Conservation (phyloP, 345 rosid genomes). For the Lepidium didymum region DNA sequence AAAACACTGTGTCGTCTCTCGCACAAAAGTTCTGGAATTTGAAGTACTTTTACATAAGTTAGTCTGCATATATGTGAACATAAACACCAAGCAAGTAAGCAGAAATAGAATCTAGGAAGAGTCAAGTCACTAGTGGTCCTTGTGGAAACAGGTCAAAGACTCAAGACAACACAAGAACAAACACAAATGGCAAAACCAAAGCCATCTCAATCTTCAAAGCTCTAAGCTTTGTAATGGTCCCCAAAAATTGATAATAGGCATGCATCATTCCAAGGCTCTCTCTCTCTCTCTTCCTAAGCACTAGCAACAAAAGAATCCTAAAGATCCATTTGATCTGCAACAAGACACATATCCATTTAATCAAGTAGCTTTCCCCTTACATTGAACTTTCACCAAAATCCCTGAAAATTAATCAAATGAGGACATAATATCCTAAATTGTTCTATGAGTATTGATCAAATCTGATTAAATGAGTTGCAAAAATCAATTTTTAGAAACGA, state of each 20-base stretch:
- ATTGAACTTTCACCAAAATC: not conserved
- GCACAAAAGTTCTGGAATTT: slow-evolving; percentile 62
- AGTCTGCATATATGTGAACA: not conserved
- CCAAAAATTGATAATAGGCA: not conserved
- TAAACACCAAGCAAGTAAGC: not conserved
- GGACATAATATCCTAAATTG: not conserved
- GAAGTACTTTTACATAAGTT: slow-evolving; percentile 18
- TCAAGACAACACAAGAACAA: slow-evolving; percentile 27
- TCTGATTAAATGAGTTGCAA: not conserved
- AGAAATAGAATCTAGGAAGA: slow-evolving; percentile 1
- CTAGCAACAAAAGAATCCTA: slow-evolving; percentile 10
- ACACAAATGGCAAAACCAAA: slow-evolving; percentile 18
- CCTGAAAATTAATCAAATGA: not conserved
- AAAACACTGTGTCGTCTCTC: slow-evolving; percentile 59
- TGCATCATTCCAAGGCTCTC: slow-evolving; percentile 19
- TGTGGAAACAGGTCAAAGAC: slow-evolving; percentile 14
- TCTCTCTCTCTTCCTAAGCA: slow-evolving; percentile 12
- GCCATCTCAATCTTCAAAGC: slow-evolving; percentile 14
- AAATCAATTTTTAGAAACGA: slow-evolving; percentile 3
- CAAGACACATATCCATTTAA: not conserved
- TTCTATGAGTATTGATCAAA: not conserved
- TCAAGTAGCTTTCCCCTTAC: not conserved
- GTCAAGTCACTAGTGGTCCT: slow-evolving; percentile 22
- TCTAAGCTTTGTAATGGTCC: slow-evolving; percentile 15
- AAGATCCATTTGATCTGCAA: not conserved